Conservation (phyloP, 2,329 filamentous ascomycete genomes). For the Coniochaeta sp. region DNA sequence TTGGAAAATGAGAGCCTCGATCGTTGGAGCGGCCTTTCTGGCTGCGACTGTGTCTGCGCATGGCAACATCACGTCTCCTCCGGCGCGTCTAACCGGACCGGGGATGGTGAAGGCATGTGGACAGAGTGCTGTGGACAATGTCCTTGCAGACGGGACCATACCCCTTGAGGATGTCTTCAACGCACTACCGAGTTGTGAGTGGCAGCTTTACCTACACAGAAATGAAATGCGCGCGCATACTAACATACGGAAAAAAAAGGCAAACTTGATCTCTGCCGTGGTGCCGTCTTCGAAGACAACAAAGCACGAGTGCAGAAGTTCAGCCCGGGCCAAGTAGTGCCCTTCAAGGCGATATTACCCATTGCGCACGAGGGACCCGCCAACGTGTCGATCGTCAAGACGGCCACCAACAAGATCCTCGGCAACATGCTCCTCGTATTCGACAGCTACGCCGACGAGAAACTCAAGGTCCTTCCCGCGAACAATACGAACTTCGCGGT, state of each 20-base stretch:
- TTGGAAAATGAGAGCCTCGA: slow-evolving; percentile 9
- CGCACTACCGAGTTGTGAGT: slow-evolving; percentile 18
- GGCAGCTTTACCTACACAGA: too few relatives aligned
- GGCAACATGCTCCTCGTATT: slow-evolving; percentile 46
- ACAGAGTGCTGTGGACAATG: slow-evolving; percentile 26
- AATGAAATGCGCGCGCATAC: too few relatives aligned
- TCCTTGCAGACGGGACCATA: slow-evolving; percentile 25
- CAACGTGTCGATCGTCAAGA: slow-evolving; percentile 53
- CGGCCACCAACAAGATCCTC: slow-evolving; percentile 41
- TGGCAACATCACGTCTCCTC: slow-evolving; percentile 33
- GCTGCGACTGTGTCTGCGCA: slow-evolving; percentile 28
- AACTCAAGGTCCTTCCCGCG: slow-evolving; percentile 21
- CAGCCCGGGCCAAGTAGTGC: slow-evolving; percentile 31
- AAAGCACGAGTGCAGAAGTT: slow-evolving; percentile 31
- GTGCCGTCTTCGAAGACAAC: slow-evolving; percentile 38
- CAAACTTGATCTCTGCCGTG: slow-evolving; percentile 39
- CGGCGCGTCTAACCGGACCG: slow-evolving; percentile 30
- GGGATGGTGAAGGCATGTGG: slow-evolving; percentile 37
- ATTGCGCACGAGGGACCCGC: slow-evolving; percentile 37
- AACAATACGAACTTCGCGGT: slow-evolving; percentile 39
- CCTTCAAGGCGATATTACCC: slow-evolving; percentile 30
- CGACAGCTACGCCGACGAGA: slow-evolving; percentile 44
- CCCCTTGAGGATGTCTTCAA: slow-evolving; percentile 23
- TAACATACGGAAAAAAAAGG: slow-evolving; percentile 16
- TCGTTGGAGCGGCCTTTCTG: slow-evolving; percentile 11